Percentiles rank a stretch among this genome's conserved stretches.
phyloP scores from a whole-genome alignment of 176 grass and related monocot species.

The Aegilops longissima region DNA sequence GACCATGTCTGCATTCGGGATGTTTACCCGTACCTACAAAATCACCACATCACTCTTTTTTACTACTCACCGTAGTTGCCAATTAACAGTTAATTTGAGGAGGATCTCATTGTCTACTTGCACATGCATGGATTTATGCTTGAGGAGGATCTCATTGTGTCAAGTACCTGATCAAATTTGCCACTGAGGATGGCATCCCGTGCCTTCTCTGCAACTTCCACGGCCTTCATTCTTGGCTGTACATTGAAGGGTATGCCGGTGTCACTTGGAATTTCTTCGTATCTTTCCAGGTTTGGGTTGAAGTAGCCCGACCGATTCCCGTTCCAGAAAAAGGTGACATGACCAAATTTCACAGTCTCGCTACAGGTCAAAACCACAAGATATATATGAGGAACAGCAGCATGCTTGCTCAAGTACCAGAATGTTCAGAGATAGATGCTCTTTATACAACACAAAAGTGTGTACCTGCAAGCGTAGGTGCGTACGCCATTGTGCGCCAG shows the following conservation, averaged over 20 bases:
- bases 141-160: not conserved
- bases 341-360: constrained; percentile 94
- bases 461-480: constrained; percentile 91
- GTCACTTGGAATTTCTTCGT: constrained; percentile 91
- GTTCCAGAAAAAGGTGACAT: constrained; percentile 99
- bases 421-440: not conserved
- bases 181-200: constrained; percentile 76
- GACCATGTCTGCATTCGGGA: constrained; percentile 92
- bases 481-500: constrained; percentile 67
- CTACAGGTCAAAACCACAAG: constrained; percentile 32
- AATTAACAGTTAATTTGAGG: not conserved
- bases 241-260: constrained; percentile 78
- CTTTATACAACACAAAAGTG: not conserved
- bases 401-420: not conserved
- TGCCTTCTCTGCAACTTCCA: constrained; percentile 81
- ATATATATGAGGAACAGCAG: not conserved
- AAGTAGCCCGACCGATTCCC: constrained; percentile 97
- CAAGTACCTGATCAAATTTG: constrained; percentile 77
- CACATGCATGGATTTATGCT: not conserved
- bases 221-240: constrained; percentile 85
- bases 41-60: not conserved
- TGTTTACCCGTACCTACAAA: constrained; percentile 75
- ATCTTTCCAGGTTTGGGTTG: constrained; percentile 63
- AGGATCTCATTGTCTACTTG: not conserved
- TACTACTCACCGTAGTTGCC: not conserved